A percentile compares a stretch with the other conserved stretches of the same genome.
phyloP scores from a whole-genome alignment of 2,329 filamentous ascomycete genomes.

The Phialocephala sp. region DNA sequence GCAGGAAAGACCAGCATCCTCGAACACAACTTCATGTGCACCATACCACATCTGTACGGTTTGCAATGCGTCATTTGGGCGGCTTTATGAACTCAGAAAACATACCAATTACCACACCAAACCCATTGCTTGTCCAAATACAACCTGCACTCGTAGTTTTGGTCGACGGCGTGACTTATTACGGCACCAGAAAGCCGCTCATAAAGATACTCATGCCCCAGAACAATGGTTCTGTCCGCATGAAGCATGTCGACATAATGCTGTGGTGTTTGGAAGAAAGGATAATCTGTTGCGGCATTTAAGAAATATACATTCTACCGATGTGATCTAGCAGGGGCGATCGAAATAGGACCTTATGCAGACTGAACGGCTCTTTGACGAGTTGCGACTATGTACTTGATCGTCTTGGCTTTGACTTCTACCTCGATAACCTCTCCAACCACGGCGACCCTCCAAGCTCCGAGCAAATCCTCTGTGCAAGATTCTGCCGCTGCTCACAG shows the following conservation, averaged over 20 bases:
- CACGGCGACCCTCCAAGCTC: too few species aligned
- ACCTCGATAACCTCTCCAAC: too few species aligned
- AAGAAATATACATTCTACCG: background rate
- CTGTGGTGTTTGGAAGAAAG: background rate
- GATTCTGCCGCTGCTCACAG: too few species aligned
- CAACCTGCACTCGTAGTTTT: background rate
- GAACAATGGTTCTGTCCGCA: background rate
- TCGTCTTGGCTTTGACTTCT: too few species aligned
- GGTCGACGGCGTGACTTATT: background rate
- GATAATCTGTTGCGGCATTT: conserved; percentile 4
- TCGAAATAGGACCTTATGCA: too few species aligned
- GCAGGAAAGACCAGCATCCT: background rate
- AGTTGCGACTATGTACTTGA: too few species aligned
- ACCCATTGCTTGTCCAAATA: background rate
- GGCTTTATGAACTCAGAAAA: background rate
- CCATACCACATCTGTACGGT: background rate
- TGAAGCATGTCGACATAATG: background rate
- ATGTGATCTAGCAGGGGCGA: background rate
- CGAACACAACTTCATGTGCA: background rate
- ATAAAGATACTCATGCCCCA: background rate
- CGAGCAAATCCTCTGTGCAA: too few species aligned
- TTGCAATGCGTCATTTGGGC: background rate
- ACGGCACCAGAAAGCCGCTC: background rate
- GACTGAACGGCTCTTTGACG: too few species aligned
- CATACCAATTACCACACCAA: background rate